Evolutionary conservation across 1,139 yeast genomes (phyloP), one percentile per base, ranked within the genome.

Genomic region (Candida dubliniensis): DNA sequence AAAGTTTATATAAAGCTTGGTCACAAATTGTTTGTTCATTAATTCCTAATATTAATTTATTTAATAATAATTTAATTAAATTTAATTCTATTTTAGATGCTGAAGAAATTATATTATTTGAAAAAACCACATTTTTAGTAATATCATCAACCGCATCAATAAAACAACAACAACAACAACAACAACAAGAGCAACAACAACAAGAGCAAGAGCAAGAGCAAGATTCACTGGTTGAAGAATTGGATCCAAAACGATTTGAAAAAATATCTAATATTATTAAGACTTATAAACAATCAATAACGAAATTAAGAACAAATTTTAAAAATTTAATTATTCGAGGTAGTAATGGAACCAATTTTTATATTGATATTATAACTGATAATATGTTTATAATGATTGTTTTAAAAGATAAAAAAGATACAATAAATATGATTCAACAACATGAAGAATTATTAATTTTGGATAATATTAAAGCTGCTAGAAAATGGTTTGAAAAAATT

Each of bases 1-100:
- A 93, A 64, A 84, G 95, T 58, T 74, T 93, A 50, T 93, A 91
- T 65, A 88, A 87, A 63, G 99, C 99, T 0, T 93, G 99, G 99
- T 87, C 96, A 3, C 87, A 85, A 44, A 93, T 93, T 49, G 98
- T 93, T 31, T 90, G 98, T 60, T 87, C 97, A 2, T 74, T 93
- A 54, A 91, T 93, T 48, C 98, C 99, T 8, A 93, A 95, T 60
- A 91, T 93, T 81, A 77, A 81, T 41, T 67, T 82, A 13, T 87
- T 90, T 60, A 93, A 91, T 63, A 79, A 80, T 48, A 87, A 88
- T 59, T 69, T 93, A 50, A 69, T 84, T 41, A 84, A 83, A 56
- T 81, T 93, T 60, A 89, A 91, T 53, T 73, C 78, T 25, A 79
- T 88, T 15, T 70, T 91, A 48, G 87, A 87, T 52, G 96, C 97